phyloP scores from a whole-genome alignment of 805 yeast species.

The Myxozyma vanderwaltii region DNA sequence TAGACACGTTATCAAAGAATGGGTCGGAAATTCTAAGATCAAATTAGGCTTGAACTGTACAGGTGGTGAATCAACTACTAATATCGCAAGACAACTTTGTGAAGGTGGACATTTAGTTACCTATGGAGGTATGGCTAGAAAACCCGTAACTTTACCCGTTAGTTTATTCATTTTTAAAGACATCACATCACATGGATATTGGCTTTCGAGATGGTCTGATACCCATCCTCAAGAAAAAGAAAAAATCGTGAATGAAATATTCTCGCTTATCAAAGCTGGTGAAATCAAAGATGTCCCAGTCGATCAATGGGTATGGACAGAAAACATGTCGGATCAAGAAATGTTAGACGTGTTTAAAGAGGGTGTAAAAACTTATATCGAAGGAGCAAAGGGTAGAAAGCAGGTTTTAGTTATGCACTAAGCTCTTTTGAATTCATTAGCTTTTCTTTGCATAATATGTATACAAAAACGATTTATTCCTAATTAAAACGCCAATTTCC shows the following conservation, averaged over 20 bases:
- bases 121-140: constrained; percentile 97
- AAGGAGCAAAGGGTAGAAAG: constrained; percentile 46
- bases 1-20: constrained; percentile 54
- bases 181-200: constrained; percentile 81
- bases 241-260: constrained; percentile 56
- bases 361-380: constrained; percentile 48
- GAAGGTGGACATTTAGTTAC: constrained; percentile 78
- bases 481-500: too few species aligned
- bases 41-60: constrained; percentile 87
- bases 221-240: constrained; percentile 62
- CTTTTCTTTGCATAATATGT: neutral
- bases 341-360: constrained; percentile 48
- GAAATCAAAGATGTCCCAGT: constrained; percentile 54
- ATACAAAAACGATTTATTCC: neutral
- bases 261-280: constrained; percentile 61
- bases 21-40: constrained; percentile 51
- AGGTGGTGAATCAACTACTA: constrained; percentile 84
- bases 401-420: constrained; percentile 46
- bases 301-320: constrained; percentile 46
- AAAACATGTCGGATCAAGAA: constrained; percentile 47
- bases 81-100: constrained; percentile 79
- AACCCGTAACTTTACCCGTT: constrained; percentile 91
- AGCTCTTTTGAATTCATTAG: neutral
- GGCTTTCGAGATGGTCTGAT: constrained; percentile 77
- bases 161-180: constrained; percentile 88